Base-by-base conservation (phyloP, 352 stramenopile species). In the Phytophthora vignae region DNA sequence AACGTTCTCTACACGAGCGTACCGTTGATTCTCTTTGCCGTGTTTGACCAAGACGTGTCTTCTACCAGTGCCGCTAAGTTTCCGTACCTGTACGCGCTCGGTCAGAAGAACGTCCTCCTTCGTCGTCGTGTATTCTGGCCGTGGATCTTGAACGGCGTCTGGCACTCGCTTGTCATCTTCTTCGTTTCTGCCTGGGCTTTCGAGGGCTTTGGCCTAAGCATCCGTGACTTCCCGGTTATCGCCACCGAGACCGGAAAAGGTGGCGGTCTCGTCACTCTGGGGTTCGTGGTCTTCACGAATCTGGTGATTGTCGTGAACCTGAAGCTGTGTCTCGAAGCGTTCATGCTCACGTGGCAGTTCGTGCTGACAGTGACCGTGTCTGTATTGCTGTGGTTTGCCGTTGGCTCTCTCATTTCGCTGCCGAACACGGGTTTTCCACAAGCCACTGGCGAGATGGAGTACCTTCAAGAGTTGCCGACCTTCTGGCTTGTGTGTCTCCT, bases 1-100 rank as follows among this genome's bases (percentile, higher is more conserved):
- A 95, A 96, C 48, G 87, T 96, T 11, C 59, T 94, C 2, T 94
- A 93, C 61, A 96, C 89, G 15, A 91, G 85, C 46, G 48, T 93
- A 2, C 88, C 89, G 38, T 75, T 96, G 11, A 77, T 96, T 0
- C 63, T 94, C 7, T 94, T 95, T 44, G 87, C 87, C 0, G 87
- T 95, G 2, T 84, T 92, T 11, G 88, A 95, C 50, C 83, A 94
- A 75, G 88, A 96, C 46, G 68, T 96, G 3, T 90, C 82, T 12
- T 89, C 84, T 4, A 67, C 82, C 12, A 93, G 87, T 57, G 84
- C 86, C 1, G 77, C 80, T 17, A 82, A 92, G 54, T 89, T 91
- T 15, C 88, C 88, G 21, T 78, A 79, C 6, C 56, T 96, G 9
- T 94, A 95, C 49, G 65, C 80, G 2, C 84, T 93, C 11, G 87